Evolutionary conservation across 2,329 filamentous ascomycete genomes (phyloP).

Genomic region (Colletotrichum paranaense): DNA sequence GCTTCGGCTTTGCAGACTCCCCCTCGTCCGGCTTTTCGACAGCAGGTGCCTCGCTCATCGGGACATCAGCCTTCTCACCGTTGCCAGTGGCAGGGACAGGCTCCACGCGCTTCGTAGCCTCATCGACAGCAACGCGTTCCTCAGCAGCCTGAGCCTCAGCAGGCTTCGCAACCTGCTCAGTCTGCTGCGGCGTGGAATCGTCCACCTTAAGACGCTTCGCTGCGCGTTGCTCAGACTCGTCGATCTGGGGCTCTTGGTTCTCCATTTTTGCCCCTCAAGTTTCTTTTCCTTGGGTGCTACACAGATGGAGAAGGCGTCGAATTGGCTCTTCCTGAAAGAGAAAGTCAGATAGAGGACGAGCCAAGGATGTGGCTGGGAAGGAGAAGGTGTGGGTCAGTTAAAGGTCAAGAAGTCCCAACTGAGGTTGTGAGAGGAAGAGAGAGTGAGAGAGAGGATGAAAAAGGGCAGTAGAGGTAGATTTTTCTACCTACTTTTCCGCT

Average conservation of each 20-base stretch:
- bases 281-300: background rate
- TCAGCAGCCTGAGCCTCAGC: background rate
- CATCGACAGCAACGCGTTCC: slow-evolving; percentile 28
- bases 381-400: slow-evolving; percentile 15
- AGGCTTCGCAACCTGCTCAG: background rate
- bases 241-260: slow-evolving; percentile 7
- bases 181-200: slow-evolving; percentile 21
- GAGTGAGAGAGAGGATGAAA: background rate
- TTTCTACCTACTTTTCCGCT: background rate
- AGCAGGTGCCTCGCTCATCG: slow-evolving; percentile 23
- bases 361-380: slow-evolving; percentile 10
- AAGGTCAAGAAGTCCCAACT: background rate
- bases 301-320: background rate
- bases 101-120: slow-evolving; percentile 23
- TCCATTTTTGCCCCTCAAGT: slow-evolving; percentile 13
- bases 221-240: slow-evolving; percentile 37
- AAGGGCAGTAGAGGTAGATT: background rate
- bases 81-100: slow-evolving; percentile 25
- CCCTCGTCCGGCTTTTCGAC: background rate
- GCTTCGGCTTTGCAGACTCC: slow-evolving; percentile 19
- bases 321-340: background rate
- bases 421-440: slow-evolving; percentile 3
- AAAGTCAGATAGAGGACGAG: background rate
- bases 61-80: slow-evolving; percentile 15
- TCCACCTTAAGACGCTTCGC: slow-evolving; percentile 39